Conservation (phyloP, 257 asterid genomes). For the Solanum gracilifrons region DNA sequence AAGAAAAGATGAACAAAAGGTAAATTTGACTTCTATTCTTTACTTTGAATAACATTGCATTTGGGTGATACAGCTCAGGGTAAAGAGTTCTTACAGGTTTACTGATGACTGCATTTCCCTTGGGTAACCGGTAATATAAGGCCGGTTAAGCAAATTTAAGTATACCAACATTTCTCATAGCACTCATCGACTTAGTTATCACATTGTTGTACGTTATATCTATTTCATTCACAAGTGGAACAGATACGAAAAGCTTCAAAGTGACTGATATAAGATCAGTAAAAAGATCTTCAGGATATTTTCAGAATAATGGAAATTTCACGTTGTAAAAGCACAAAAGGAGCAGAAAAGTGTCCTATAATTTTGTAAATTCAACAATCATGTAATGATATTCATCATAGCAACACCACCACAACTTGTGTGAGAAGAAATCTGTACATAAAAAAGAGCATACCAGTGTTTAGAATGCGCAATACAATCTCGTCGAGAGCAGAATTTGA, state of each 20-base stretch:
- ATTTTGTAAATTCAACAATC: background rate
- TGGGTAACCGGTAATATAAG: background rate
- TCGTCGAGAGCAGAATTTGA: constrained; percentile 98
- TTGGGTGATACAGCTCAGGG: background rate
- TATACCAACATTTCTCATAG: background rate
- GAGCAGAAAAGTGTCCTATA: background rate
- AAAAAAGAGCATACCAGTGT: constrained; percentile 48
- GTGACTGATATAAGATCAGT: background rate
- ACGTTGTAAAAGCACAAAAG: background rate
- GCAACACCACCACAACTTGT: background rate
- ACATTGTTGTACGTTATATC: background rate
- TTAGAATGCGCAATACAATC: constrained; percentile 71
- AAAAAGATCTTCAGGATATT: background rate
- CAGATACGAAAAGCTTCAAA: background rate
- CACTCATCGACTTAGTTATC: background rate
- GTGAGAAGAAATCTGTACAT: background rate
- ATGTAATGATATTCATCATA: background rate
- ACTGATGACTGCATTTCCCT: background rate
- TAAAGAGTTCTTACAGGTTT: background rate
- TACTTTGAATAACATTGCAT: background rate
- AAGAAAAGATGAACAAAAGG: background rate
- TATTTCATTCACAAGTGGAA: background rate
- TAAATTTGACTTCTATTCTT: background rate
- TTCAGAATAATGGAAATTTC: background rate
- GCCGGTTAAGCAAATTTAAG: background rate